A percentile compares a stretch with the other conserved stretches of the same genome.
Evolutionary conservation across 495 filamentous ascomycete species (phyloP).

Genomic region (Copromyces sp.): DNA sequence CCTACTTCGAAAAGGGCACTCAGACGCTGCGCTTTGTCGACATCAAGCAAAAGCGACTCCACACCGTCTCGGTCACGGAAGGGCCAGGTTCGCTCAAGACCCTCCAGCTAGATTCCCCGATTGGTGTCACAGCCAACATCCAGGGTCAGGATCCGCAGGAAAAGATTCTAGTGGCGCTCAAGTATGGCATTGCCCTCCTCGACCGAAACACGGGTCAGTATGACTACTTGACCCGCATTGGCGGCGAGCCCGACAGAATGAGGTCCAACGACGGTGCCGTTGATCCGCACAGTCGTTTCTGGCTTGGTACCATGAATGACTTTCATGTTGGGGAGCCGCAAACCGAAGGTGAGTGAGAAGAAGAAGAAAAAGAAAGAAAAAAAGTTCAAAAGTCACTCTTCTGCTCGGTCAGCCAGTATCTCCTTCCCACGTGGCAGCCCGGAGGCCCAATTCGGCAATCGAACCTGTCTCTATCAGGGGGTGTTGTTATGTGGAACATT

Average conservation of each 20-base stretch:
- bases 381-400: constrained; percentile 3
- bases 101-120: constrained; percentile 55
- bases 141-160: constrained; percentile 51
- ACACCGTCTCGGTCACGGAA: constrained; percentile 57
- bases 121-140: constrained; percentile 78
- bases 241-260: constrained; percentile 38
- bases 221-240: constrained; percentile 33
- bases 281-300: constrained; percentile 74
- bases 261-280: constrained; percentile 74
- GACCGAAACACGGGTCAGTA: constrained; percentile 55
- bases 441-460: background rate
- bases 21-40: constrained; percentile 81
- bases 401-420: constrained; percentile 1
- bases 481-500: background rate
- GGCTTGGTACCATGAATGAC: constrained; percentile 87
- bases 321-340: constrained; percentile 40
- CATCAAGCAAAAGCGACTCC: constrained; percentile 69
- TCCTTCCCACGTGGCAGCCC: constrained; percentile 15
- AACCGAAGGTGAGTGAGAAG: constrained; percentile 39
- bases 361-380: constrained; percentile 9
- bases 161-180: constrained; percentile 67
- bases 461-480: background rate
- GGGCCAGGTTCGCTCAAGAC: constrained; percentile 55
- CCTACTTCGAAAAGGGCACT: constrained; percentile 59
- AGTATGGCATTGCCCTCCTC: constrained; percentile 68